Evolutionary conservation across 2,329 filamentous ascomycete genomes (phyloP).

Genomic region (Penicillium brasilianum): DNA sequence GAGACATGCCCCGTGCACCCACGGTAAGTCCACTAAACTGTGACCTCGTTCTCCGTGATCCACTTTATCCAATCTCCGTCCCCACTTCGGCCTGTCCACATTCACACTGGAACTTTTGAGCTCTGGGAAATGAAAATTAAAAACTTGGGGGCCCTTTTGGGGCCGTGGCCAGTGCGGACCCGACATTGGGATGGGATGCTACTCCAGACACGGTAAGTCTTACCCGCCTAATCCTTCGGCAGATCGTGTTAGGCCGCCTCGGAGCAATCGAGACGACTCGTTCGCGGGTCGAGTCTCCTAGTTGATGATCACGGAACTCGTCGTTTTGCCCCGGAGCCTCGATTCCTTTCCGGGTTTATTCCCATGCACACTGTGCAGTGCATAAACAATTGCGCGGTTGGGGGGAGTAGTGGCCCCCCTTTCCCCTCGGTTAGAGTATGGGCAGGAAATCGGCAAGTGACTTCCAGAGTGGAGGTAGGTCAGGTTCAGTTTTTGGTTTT

Average conservation of each 20-base stretch:
- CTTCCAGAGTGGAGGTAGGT: background rate
- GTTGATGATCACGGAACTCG: constrained; percentile 12
- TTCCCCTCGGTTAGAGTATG: background rate
- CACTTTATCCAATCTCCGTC: constrained; percentile 2
- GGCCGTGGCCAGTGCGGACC: constrained; percentile 22
- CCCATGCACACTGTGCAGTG: background rate
- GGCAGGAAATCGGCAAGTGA: background rate
- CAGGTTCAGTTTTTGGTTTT: background rate
- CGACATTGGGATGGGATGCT: constrained; percentile 18
- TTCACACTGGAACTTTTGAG: constrained; percentile 2
- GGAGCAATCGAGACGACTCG: constrained; percentile 1
- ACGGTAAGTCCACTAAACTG: constrained; percentile 2
- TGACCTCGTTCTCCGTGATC: background rate
- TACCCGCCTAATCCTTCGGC: constrained; percentile 28
- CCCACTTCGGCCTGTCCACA: background rate
- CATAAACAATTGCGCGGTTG: background rate
- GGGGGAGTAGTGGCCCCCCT: background rate
- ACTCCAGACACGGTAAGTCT: constrained; percentile 32
- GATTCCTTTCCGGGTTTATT: background rate
- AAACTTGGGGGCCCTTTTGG: background rate
- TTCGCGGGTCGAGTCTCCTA: constrained; percentile 11
- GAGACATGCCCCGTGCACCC: constrained; percentile 24
- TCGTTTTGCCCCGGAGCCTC: background rate
- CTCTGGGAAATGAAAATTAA: background rate
- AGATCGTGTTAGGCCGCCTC: constrained; percentile 25